These are phyloP conservation scores for Mikania micrantha DNA, from an alignment of 129 eudicot species.

Conservation along the genomic window DNA sequence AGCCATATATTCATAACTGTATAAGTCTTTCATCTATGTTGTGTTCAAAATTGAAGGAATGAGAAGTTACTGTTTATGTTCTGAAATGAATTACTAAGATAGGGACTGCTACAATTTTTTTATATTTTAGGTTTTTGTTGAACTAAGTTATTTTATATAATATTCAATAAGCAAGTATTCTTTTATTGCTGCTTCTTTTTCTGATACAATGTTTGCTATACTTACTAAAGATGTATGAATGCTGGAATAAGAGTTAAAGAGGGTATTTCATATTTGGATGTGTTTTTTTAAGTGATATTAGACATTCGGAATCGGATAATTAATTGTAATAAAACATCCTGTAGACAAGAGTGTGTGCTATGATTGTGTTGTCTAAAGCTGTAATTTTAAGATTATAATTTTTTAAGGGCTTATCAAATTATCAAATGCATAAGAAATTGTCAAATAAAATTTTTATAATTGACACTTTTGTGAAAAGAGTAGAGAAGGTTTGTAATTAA, in stretches of 20 bases:
- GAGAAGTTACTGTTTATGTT: background rate
- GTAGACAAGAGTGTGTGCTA: background rate
- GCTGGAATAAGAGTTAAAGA: background rate
- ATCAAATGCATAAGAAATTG: background rate
- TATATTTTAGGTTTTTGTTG: background rate
- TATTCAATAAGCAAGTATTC: background rate
- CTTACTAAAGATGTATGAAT: background rate
- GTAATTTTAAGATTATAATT: background rate
- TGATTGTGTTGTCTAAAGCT: background rate
- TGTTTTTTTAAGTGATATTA: background rate
- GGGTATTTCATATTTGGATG: background rate
- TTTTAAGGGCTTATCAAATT: background rate
- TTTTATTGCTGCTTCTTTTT: background rate
- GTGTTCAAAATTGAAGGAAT: background rate
- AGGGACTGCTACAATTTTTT: background rate
- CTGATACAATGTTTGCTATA: background rate
- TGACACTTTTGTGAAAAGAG: background rate
- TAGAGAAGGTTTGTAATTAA: background rate
- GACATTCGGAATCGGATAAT: background rate
- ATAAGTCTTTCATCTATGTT: background rate
- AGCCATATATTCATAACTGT: background rate
- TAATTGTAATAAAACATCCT: background rate
- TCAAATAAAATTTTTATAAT: background rate
- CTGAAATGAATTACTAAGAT: background rate
- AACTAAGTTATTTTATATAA: slow-evolving; percentile 6